These are phyloP conservation scores for Lycium ferocissimum DNA, from an alignment of 257 asterid genomes.

Conservation along the genomic window DNA sequence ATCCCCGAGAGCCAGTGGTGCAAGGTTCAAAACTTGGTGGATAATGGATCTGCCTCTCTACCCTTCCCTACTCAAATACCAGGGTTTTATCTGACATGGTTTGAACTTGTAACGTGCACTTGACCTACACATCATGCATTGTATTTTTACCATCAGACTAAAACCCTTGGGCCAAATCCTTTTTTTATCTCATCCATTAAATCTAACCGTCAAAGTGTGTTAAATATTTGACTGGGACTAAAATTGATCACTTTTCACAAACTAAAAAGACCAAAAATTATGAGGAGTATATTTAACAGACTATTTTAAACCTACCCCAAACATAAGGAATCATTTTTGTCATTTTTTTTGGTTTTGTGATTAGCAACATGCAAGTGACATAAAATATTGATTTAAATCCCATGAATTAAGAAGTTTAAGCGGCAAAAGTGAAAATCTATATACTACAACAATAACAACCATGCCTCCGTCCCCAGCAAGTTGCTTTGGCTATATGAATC, in stretches of 20 bases:
- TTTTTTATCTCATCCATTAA: not conserved
- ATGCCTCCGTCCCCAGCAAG: not conserved
- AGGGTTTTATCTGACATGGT: not conserved
- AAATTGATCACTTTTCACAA: not conserved
- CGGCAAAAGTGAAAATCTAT: conserved; percentile 16
- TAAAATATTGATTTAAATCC: not conserved
- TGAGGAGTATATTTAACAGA: not conserved
- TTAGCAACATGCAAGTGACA: not conserved
- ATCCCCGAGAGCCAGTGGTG: not conserved
- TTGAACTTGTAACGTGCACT: not conserved
- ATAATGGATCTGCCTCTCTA: not conserved
- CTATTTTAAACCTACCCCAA: not conserved
- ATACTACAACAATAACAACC: not conserved
- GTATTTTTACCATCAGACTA: conserved; percentile 11
- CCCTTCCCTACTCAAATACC: conserved; percentile 8
- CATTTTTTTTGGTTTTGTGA: not conserved
- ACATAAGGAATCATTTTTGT: not conserved
- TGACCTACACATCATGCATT: not conserved
- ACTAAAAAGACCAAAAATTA: not conserved
- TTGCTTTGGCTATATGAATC: not conserved
- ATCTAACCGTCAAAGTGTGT: not conserved
- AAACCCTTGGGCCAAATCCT: not conserved
- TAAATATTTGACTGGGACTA: not conserved
- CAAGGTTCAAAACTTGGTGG: conserved; percentile 1
- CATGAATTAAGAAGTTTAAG: not conserved